These are phyloP conservation scores for Pleurotus cornucopiae DNA, from an alignment of 768 basidiomycete species.

Conservation along the genomic window DNA sequence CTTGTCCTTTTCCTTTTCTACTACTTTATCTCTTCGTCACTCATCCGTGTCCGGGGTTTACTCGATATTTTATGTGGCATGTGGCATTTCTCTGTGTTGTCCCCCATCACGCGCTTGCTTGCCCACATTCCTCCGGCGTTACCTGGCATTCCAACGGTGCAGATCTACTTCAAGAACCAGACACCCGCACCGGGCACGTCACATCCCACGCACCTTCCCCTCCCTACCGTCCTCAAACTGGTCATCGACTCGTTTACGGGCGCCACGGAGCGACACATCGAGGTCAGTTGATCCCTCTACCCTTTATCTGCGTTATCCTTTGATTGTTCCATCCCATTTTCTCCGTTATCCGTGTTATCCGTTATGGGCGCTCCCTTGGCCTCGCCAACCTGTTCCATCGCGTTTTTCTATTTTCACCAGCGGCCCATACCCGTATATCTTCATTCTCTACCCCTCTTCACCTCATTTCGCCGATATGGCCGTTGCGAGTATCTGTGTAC, in stretches of 20 bases:
- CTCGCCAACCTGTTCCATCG: background rate
- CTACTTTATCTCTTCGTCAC: slow-evolving; percentile 14
- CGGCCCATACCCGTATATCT: too few relatives aligned
- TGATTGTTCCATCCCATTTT: background rate
- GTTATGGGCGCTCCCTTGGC: background rate
- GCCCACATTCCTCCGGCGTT: background rate
- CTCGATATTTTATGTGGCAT: slow-evolving; percentile 12
- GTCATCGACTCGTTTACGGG: slow-evolving; percentile 96
- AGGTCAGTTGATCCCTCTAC: slow-evolving; percentile 45
- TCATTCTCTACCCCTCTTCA: background rate
- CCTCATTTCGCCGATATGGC: background rate
- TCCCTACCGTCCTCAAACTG: slow-evolving; percentile 75
- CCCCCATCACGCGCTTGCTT: background rate
- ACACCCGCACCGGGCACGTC: slow-evolving; percentile 63
- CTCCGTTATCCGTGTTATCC: background rate
- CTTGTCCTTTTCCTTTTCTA: slow-evolving; percentile 17
- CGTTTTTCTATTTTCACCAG: slow-evolving; percentile 1
- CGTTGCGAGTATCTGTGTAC: too few relatives aligned
- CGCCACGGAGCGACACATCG: slow-evolving; percentile 97
- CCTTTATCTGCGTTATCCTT: background rate
- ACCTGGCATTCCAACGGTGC: slow-evolving; percentile 10
- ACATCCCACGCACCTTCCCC: slow-evolving; percentile 79
- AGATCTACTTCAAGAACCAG: slow-evolving; percentile 99
- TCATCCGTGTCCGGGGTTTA: slow-evolving; percentile 9
- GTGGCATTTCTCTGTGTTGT: background rate